Evolutionary conservation across 73 alveolate species (phyloP).

Genomic region (Stentor roeselii): DNA sequence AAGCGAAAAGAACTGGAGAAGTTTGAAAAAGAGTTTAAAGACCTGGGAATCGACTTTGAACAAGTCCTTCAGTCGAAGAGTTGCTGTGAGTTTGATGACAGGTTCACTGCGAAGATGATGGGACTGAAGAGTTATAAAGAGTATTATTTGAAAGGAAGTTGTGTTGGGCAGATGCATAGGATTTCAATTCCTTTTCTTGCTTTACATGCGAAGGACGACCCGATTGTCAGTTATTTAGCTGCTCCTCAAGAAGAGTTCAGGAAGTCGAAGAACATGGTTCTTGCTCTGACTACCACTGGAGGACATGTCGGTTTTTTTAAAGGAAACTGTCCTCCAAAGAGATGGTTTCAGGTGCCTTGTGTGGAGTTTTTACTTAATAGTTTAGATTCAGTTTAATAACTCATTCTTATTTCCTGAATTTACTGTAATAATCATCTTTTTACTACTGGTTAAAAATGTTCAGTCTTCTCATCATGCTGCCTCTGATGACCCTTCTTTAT

Average conservation of each 20-base stretch:
- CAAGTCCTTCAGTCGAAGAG: not conserved
- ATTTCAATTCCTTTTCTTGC: constrained; percentile 30
- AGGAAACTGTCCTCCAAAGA: constrained; percentile 26
- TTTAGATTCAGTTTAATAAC: too few species aligned
- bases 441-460: too few species aligned
- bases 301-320: constrained; percentile 42
- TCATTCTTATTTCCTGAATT: too few species aligned
- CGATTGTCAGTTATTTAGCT: constrained; percentile 3
- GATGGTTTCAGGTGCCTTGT: constrained; percentile 37
- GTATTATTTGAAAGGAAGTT: constrained; percentile 19
- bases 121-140: constrained; percentile 35
- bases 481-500: too few species aligned
- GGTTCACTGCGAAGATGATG: not conserved
- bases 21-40: not conserved
- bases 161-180: constrained; percentile 3
- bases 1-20: not conserved
- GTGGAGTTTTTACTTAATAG: constrained; percentile 32
- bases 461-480: too few species aligned
- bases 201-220: constrained; percentile 28
- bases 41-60: not conserved
- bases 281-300: constrained; percentile 29
- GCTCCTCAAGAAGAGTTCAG: constrained; percentile 28
- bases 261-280: not conserved
- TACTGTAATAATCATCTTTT: too few species aligned
- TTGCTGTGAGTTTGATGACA: not conserved